Evolutionary conservation across 2,329 filamentous ascomycete genomes (phyloP), one percentile per base, ranked within the genome.

Genomic region (Trichoderma lentiforme): DNA sequence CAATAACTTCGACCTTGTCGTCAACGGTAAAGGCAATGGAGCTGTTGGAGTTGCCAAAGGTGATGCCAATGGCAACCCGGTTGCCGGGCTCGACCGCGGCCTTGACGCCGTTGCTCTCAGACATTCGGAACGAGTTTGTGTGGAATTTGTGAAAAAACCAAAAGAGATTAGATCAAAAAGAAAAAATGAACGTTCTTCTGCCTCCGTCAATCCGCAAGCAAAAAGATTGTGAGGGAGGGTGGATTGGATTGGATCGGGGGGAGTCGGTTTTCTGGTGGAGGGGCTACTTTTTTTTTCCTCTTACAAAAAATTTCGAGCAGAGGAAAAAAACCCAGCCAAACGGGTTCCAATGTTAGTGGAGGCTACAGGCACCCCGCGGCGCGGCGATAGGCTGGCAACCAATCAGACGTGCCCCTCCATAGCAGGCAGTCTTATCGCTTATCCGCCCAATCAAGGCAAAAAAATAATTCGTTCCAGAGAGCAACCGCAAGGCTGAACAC

Each of bases 41-140:
- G 86, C 94, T 97, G 90, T 97, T 97, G 74, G 94, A 95, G 87
- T 98, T 99, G 84, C 96, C 96, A 87, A 98, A 98, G 76, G 95
- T 93, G 81, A 99, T 94, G 82, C 96, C 96, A 84, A 99, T 98
- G 81, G 92, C 93, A 79, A 87, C 86, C 78, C 89, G 87, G 77
- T 90, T 86, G 77, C 83, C 84, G 66, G 89, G 88, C 83, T 86
- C 83, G 73, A 83, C 80, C 79, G 82, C 84, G 75, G 82, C 73
- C 79, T 83, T 82, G 72, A 79, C 79, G 72, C 80, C 81, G 75
- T 79, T 81, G 77, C 83, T 84, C 73, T 85, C 84, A 81, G 83
- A 83, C 86, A 87, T 87, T 73, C 76, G 75, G 70, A n/a, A 47
- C 30, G 71, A 60, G 1, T 30, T 58, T 32, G 9, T 21, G 66